These are phyloP conservation scores for Didymella pinodella DNA, from an alignment of 2,329 filamentous ascomycete species.

Conservation along the genomic window DNA sequence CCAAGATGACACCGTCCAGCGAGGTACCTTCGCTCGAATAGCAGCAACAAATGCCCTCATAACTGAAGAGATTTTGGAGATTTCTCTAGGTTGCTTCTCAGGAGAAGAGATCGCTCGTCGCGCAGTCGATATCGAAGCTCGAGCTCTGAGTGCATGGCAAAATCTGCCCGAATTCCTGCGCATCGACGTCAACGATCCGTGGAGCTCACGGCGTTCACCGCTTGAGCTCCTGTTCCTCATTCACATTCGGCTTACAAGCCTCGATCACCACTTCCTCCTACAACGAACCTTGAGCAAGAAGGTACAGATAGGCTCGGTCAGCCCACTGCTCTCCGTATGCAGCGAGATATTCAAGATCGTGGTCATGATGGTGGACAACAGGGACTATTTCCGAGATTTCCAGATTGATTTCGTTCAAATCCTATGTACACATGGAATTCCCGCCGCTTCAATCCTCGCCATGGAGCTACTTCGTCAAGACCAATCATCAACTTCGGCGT, in stretches of 20 bases:
- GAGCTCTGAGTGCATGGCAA: constrained; percentile 32
- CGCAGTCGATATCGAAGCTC: constrained; percentile 42
- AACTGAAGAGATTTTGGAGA: constrained; percentile 66
- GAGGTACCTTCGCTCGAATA: constrained; percentile 58
- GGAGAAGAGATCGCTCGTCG: constrained; percentile 51
- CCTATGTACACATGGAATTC: constrained; percentile 52
- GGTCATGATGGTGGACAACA: constrained; percentile 48
- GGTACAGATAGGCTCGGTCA: constrained; percentile 38
- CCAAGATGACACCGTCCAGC: constrained; percentile 53
- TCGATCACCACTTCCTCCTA: constrained; percentile 67
- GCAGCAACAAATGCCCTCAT: constrained; percentile 59
- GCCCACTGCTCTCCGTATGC: constrained; percentile 47
- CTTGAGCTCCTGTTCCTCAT: constrained; percentile 58
- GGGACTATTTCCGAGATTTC: constrained; percentile 54
- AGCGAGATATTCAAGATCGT: constrained; percentile 51
- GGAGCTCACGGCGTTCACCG: constrained; percentile 29
- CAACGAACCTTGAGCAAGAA: constrained; percentile 64
- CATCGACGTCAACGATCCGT: constrained; percentile 28
- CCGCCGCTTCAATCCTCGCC: constrained; percentile 54
- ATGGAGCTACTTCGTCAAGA: constrained; percentile 56
- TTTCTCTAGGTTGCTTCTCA: constrained; percentile 56
- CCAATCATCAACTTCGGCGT: constrained; percentile 35
- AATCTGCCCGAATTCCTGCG: constrained; percentile 41
- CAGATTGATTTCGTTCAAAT: constrained; percentile 53
- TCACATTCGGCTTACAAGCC: constrained; percentile 57